Base-by-base conservation (phyloP, 169 alveolate genomes). In the Plasmodium knowlesi region DNA sequence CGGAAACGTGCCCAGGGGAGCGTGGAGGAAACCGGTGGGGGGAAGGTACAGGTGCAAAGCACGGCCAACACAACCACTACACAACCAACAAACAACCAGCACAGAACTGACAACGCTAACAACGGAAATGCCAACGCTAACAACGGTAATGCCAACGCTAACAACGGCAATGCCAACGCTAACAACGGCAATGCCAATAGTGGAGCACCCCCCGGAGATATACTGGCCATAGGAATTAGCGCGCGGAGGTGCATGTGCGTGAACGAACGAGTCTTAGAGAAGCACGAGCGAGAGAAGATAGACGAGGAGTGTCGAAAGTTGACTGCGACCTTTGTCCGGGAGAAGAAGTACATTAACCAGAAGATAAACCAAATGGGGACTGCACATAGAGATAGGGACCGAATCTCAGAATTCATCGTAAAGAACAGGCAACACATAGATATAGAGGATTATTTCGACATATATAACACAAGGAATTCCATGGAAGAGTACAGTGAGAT, bases 401-500 rank as follows among this genome's bases (percentile, higher is more conserved):
- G 90, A 84, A 74, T 93, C 46, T 92, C 97, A 0, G 72, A 95
- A 71, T 94, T 92, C 67, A 92, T 83, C 32, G 84, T 94, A 43
- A 95, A 95, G 32, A 84, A 95, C 34, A 85, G 67, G 43, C 78
- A 94, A 3, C 82, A 54, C 46, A 92, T 93, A 61, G 92, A 79
- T 57, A 25, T 82, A 25, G 93, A 71, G 25, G 96, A 92, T 71
- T 96, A 96, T 82, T 89, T 92, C 46, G 85, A 74, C 37, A 91
- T 95, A 12, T 93, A 89, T 10, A 83, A 92, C 28, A 92, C 91
- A 0, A 91, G 86, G 22, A 79, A 89, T 34, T 93, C 92, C 12
- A 71, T 95, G 19, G 95, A 92, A 2, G 95, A 95, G 67, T 96
- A 95, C n/a, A 95, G 94, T 78, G 76, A 96, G 5, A 72, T 85